Evolutionary conservation across 1,284 basidiomycete species (phyloP), one percentile per base, ranked within the genome.

Genomic region (Pyrrhoderma noxium): DNA sequence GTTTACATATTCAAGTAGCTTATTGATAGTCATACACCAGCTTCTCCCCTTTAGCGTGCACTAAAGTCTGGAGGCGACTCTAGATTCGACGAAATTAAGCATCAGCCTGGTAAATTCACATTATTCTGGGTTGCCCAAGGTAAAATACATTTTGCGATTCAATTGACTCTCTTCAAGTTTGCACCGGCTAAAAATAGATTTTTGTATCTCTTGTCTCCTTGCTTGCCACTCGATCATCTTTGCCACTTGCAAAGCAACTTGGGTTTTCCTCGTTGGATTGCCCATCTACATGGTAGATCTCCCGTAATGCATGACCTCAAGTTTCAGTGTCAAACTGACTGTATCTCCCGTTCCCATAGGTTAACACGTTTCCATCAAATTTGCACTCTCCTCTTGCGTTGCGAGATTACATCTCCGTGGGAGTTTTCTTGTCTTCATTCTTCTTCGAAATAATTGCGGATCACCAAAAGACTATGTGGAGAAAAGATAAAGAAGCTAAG

Each of bases 91-190:
- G 67, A 81, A 56, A 74, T 87, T 54, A 88, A 85, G 63, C 75
- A 74, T 51, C 61, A 79, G 44, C 83, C 85, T 1, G 57, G 57
- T 23, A 74, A 66, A 49, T 90, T 89, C 61, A 71, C 80, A 1
- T 70, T 62, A 35, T 82, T 74, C 49, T 91, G 85, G 86, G 72
- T 87, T 60, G 78, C 74, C 5, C 86, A 89, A 70, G 79, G 79
- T 77, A 51, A 31, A 37, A 14, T 43, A 8, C 50, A 22, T n/a
- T 16, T 31, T 7, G 21, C 18, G n/a, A n/a, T 11, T 39, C 9
- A 9, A 37, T 16, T 37, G 35, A 34, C 37, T 42, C 41, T 58
- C 31, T 54, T 35, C 44, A 9, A n/a, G n/a, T n/a, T n/a, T n/a
- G n/a, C n/a, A n/a, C n/a, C n/a, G n/a, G n/a, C n/a, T n/a, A n/a